A percentile compares a stretch with the other conserved stretches of the same genome.
Evolutionary conservation across 441 rosid genomes (phyloP).

Genomic region (Codiaeum variegatum): DNA sequence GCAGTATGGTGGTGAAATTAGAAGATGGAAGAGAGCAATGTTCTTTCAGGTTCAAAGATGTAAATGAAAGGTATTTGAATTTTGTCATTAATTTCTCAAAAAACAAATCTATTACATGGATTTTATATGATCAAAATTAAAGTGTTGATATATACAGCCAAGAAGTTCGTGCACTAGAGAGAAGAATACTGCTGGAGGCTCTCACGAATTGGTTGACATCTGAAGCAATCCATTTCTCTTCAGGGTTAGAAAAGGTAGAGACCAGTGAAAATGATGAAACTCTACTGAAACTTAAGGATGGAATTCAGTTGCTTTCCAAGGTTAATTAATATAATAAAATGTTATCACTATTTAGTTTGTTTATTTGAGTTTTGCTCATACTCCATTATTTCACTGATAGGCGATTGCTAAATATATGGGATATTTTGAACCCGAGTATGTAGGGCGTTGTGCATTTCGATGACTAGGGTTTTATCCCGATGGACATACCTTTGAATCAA

Average conservation of each 20-base stretch:
- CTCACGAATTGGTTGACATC: constrained; percentile 69
- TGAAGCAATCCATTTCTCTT: constrained; percentile 58
- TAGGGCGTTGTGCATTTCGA: constrained; percentile 71
- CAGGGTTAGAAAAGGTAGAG: constrained; percentile 51
- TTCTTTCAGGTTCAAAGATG: constrained; percentile 81
- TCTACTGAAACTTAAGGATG: constrained; percentile 54
- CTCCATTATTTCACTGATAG: too few species aligned
- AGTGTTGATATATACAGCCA: constrained; percentile 42
- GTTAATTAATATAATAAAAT: constrained; percentile 26
- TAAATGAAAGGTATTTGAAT: constrained; percentile 61
- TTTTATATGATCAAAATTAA: too few species aligned
- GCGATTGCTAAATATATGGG: constrained; percentile 96
- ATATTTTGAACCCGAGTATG: constrained; percentile 69
- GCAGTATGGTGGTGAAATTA: constrained; percentile 84
- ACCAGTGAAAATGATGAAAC: constrained; percentile 42
- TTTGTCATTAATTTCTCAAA: not conserved
- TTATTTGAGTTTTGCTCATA: not conserved
- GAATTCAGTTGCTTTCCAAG: constrained; percentile 60
- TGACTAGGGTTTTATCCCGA: constrained; percentile 64
- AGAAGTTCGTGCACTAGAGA: constrained; percentile 92
- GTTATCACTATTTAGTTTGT: not conserved
- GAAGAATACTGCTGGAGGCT: constrained; percentile 74
- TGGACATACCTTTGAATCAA: constrained; percentile 68
- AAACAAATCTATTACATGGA: not conserved
- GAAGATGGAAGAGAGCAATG: constrained; percentile 84